Evolutionary conservation across 78 protist species (phyloP), one percentile per base, ranked within the genome.

Genomic region (Dictyostelium firmibasis): DNA sequence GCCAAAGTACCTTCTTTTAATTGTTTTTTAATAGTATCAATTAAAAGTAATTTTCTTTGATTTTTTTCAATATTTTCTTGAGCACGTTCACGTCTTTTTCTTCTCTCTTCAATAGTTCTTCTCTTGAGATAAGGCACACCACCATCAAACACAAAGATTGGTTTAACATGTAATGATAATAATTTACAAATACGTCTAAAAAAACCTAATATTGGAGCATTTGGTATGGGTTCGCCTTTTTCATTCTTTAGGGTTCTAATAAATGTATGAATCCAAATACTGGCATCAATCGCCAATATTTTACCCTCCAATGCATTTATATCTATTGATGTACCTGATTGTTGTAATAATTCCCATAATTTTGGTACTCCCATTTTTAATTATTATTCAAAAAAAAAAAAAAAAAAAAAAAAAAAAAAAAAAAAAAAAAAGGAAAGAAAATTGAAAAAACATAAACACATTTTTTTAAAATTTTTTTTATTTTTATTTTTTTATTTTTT

Each of bases 91-190:
- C 77, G 82, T 64, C 94, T n/a, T 31, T 81, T 81, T 89, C 94
- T 89, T 89, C 94, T 89, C 13, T 35, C 36, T 70, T 79, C 94
- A 29, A 81, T 77, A 31, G 94, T 89, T 81, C 72, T 78, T 70
- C 57, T 69, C 11, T 89, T 89, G 69, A 89, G 57, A 81, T 69
- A 89, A 0, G 94, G 94, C 35, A 81, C 38, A n/a, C 31, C 35
- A 47, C 94, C 94, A 81, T 89, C 94, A 69, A 89, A 89, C 33
- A 89, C 94, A 70, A 89, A 81, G 41, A 89, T 70, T n/a, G 94
- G 94, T 50, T 81, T 89, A 25, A 89, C 75, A 7, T 57, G 69
- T 10, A 33, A 35, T 47, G 84, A 47, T 33, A 89, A 31, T 29
- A 89, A 29, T 35, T 81, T 89, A 2, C 78, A 78, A 60, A 89